Evolutionary conservation across 2,329 filamentous ascomycete species (phyloP), one percentile per base, ranked within the genome.

Genomic region (Trichoderma pleuroti): DNA sequence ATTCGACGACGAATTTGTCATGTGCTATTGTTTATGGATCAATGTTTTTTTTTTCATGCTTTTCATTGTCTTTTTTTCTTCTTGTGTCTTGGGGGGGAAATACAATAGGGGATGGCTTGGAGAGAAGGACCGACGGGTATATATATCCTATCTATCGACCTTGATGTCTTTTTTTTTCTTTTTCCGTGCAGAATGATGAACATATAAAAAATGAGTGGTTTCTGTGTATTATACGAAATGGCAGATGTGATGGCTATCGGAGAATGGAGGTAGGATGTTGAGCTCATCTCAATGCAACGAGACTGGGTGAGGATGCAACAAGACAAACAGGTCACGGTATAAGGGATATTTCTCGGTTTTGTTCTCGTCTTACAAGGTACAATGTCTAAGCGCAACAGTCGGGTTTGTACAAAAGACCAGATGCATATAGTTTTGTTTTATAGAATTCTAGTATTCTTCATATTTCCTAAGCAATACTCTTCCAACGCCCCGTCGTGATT

Each of bases 31-130:
- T 59, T 69, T 60, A 60, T 24, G 36, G 66, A 68, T 68, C 28
- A 32, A 60, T 68, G 57, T 49, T 49, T 49, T 68, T 68, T 62
- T 68, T 64, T 62, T 68, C 52, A 62, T 68, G 36, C 57, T 49
- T 30, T 62, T 56, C 18, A 18, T 67, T 57, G 28, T 56, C 30
- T 36, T 56, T 34, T 66, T 34, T 56, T 21, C 9, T 59, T 67
- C 16, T 49, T 68, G 32, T 68, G 73, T 72, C 74, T 69, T 71
- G 18, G 18, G 18, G 11, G 64, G 63, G 57, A 46, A 59, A 57
- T 64, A 72, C 46, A 70, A 60, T 62, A 12, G 60, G 60, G 32
- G 61, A 42, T 12, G 65, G 60, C 34, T 42, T 21, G 42, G 62
- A 24, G 34, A 57, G 30, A 21, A 24, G 5, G 65, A 26, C 10